Evolutionary conservation across 2,329 filamentous ascomycete genomes (phyloP).

Genomic region (Aspergillus melleus): DNA sequence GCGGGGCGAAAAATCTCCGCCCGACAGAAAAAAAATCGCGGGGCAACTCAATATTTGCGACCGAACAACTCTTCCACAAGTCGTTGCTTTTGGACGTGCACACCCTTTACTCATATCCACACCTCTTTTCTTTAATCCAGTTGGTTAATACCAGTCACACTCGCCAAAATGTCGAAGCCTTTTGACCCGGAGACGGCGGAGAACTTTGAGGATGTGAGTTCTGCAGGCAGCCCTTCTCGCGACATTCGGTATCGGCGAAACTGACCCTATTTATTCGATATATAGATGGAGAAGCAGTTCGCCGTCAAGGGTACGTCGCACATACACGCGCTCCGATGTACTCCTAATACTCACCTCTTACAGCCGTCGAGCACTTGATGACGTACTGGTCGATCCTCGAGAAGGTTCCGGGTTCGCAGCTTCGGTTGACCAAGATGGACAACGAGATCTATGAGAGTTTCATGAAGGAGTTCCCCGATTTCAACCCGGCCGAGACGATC

Average conservation of each 20-base stretch:
- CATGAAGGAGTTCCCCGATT: slow-evolving; percentile 84
- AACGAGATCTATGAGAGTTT: slow-evolving; percentile 93
- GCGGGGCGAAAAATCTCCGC: slow-evolving; percentile 25
- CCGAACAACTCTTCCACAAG: neutral
- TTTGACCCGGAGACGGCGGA: slow-evolving; percentile 64
- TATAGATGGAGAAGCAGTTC: slow-evolving; percentile 97
- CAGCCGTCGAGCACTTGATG: slow-evolving; percentile 87
- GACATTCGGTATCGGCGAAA: slow-evolving; percentile 1
- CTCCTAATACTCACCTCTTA: slow-evolving; percentile 11
- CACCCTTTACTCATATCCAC: neutral
- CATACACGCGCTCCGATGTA: neutral
- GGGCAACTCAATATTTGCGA: slow-evolving; percentile 21
- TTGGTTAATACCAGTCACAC: neutral
- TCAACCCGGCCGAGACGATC: slow-evolving; percentile 77
- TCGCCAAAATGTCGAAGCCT: slow-evolving; percentile 37
- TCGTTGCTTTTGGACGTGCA: neutral
- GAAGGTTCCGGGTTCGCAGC: slow-evolving; percentile 80
- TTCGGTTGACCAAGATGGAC: slow-evolving; percentile 91
- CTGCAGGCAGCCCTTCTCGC: neutral
- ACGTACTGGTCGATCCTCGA: slow-evolving; percentile 97
- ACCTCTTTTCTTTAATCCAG: neutral
- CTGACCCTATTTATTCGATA: slow-evolving; percentile 13
- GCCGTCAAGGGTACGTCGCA: slow-evolving; percentile 76
- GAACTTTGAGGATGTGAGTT: slow-evolving; percentile 67
- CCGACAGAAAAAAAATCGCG: slow-evolving; percentile 35